These are phyloP conservation scores for Calycina herbarum DNA, from an alignment of 2,329 filamentous ascomycete species.

Conservation along the genomic window DNA sequence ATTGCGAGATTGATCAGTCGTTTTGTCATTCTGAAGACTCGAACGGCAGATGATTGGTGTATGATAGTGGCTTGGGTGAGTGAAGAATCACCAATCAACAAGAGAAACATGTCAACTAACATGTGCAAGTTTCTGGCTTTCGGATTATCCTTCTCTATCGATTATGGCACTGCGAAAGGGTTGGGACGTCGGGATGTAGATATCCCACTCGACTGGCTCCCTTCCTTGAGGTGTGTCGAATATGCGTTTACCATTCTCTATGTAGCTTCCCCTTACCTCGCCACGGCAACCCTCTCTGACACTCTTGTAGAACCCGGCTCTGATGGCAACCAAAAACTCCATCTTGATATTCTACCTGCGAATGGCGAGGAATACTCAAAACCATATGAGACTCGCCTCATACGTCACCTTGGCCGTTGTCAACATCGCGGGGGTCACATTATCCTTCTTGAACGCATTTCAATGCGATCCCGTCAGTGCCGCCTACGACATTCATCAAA, in stretches of 20 bases:
- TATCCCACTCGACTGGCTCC: constrained; percentile 51
- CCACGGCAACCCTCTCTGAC: neutral
- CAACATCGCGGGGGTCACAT: constrained; percentile 72
- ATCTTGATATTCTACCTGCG: constrained; percentile 88
- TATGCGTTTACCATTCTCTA: constrained; percentile 66
- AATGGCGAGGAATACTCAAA: constrained; percentile 74
- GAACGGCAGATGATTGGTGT: constrained; percentile 77
- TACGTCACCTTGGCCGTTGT: constrained; percentile 76
- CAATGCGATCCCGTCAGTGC: constrained; percentile 77
- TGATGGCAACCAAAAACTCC: constrained; percentile 92
- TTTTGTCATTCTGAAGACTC: constrained; percentile 67
- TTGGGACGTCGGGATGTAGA: constrained; percentile 67
- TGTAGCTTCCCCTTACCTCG: constrained; percentile 39
- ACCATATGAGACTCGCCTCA: constrained; percentile 77
- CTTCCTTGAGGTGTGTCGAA: constrained; percentile 57
- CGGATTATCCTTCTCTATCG: constrained; percentile 66
- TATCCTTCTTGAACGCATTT: constrained; percentile 85
- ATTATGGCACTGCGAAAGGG: constrained; percentile 62
- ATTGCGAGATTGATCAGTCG: constrained; percentile 72
- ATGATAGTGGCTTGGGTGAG: constrained; percentile 75
- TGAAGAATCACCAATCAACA: neutral
- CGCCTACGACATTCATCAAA: constrained; percentile 54
- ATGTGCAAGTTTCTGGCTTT: constrained; percentile 54
- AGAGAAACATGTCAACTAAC: constrained; percentile 5
- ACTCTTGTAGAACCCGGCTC: constrained; percentile 69